Conservation (phyloP, 2,329 filamentous ascomycete genomes). For the Arthroderma sp. region DNA sequence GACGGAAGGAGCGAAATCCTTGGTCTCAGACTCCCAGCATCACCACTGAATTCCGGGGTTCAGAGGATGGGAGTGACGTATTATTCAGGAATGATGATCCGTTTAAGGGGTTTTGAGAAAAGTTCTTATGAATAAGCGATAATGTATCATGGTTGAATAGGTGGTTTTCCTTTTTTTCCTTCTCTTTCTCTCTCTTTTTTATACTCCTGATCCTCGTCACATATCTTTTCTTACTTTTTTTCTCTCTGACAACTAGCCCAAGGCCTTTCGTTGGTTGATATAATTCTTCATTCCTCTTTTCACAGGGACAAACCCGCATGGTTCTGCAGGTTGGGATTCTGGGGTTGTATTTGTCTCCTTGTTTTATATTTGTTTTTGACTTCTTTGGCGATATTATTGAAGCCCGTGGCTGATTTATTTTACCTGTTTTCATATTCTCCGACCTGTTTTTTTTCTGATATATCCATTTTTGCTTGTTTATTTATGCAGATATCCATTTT, state of each 20-base stretch:
- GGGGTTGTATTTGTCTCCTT: too few species aligned
- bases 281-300: too few species aligned
- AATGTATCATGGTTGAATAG: background rate
- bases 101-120: constrained; percentile 33
- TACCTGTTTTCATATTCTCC: too few species aligned
- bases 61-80: constrained; percentile 25
- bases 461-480: too few species aligned
- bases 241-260: background rate
- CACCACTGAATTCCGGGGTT: constrained; percentile 23
- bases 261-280: too few species aligned
- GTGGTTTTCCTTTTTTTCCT: constrained; percentile 2
- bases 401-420: too few species aligned
- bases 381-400: too few species aligned
- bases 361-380: too few species aligned
- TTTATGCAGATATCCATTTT: too few species aligned
- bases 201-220: background rate
- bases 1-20: constrained; percentile 19
- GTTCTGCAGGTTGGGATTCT: too few species aligned
- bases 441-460: too few species aligned
- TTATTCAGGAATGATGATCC: constrained; percentile 32
- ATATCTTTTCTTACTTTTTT: constrained; percentile 1
- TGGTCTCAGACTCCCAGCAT: constrained; percentile 19
- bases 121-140: background rate
- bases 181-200: constrained; percentile 1
- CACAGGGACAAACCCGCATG: too few species aligned